Base-by-base conservation (phyloP, 2,329 filamentous ascomycete species). In the Fusarium kyushuense region DNA sequence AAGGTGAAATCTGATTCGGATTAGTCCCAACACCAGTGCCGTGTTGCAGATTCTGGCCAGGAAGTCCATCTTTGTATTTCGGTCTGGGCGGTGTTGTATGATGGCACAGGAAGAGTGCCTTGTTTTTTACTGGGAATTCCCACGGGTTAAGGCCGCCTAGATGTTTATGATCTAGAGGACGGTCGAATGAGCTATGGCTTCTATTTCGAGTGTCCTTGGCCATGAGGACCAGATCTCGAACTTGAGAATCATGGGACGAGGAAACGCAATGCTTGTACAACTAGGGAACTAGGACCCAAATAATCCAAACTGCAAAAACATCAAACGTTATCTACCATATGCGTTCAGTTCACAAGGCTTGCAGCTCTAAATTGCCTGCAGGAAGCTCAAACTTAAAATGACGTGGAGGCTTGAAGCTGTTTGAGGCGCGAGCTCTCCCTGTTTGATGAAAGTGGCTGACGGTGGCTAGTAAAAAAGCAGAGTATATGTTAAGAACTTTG, bases 1-100 rank as follows among this genome's bases (percentile, higher is more conserved):
- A 53, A 66, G 57, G 43, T 16, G 12, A 67, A 47, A 38, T 41
- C 53, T 36, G 61, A 49, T 45, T 59, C 53, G 53, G 61, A 58
- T 33, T 58, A 63, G 58, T 43, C 41, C 49, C 48, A 69, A 27
- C 48, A 54, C 53, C n/a, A 54, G 57, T 45, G 53, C 54, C 57
- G 46, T 48, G 38, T 45, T 58, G 49, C 47, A 65, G 63, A 58
- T 62, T 53, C 61, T 58, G 49, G 52, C 40, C 47, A 58, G 61
- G 61, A 61, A 45, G 54, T 71, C 41, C 59, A 76, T 76, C 72
- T 71, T 76, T 78, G 70, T 78, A 75, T 76, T 76, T 72, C 77
- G 77, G 78, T 78, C 74, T 75, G 71, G 78, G 75, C 70, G 78
- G 79, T 80, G 77, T 78, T 80, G 79, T 80, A 81, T 78, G 78